Evolutionary conservation across 2,329 filamentous ascomycete species (phyloP), one percentile per base, ranked within the genome.

Genomic region (Calycina herbarum): DNA sequence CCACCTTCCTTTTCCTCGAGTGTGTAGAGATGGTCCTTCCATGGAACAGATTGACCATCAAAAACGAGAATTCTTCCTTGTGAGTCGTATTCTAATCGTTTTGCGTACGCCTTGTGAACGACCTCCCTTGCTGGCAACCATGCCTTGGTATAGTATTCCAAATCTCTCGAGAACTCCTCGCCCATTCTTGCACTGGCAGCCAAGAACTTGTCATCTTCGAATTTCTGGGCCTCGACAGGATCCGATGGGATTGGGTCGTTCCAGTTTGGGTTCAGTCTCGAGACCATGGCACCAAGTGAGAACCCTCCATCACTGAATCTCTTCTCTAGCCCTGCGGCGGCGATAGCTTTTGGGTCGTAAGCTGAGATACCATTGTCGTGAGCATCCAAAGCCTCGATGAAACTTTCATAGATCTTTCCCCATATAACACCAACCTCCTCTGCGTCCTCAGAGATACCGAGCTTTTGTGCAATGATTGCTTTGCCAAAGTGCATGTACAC

Each of bases 401-500:
- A 97, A 78, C 90, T 90, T 72, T 90, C 88, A 83, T 99, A 99
- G 61, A 99, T 81, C 82, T 97, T 97, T 74, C 87, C 83, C 82
- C 91, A 96, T 63, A 99, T 83, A 35, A 96, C 79, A 51, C 85
- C 83, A 57, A 95, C 89, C 70, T 93, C 89, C 56, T 86, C 78
- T 69, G 85, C 82, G 63, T 89, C 87, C 69, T 87, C 81, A 13
- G 83, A 76, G 33, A 89, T 79, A n/a, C 82, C 83, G 10, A 89
- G 86, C 64, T 87, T 82, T 61, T 86, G 82, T 2, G 91, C 87
- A 73, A 99, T 89, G 76, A 98, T 93, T 65, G 88, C 85, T 73
- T 88, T 89, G 72, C 95, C 95, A 78, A 96, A 98, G 82, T 98
- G 94, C 84, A 97, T 86, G 82, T 95, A 99, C 40, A 99, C 93